Conservation (phyloP, 1,284 basidiomycete genomes). For the Rugosomyces carneus region DNA sequence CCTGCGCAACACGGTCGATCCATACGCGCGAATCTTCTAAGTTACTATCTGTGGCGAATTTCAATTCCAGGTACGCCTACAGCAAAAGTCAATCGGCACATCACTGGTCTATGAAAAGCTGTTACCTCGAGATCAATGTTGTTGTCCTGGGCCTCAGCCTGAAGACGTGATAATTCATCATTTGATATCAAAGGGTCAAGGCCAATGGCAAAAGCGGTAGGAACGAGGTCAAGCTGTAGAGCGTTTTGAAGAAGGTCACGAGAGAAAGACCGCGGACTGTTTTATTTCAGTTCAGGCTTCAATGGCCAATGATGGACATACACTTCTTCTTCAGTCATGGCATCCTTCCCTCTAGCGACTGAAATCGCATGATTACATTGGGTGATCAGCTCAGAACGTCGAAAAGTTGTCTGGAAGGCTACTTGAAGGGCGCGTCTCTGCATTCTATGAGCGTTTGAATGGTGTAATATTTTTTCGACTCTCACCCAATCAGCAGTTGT, state of each 20-base stretch:
- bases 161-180: conserved; percentile 42
- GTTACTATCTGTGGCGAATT: conserved; percentile 48
- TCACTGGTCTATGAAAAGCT: not conserved
- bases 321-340: conserved; percentile 24
- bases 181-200: conserved; percentile 46
- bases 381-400: conserved; percentile 44
- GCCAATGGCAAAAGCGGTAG: conserved; percentile 41
- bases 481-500: conserved; percentile 52
- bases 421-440: conserved; percentile 54
- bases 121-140: conserved; percentile 49
- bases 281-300: conserved; percentile 7
- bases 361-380: conserved; percentile 40
- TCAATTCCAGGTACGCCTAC: conserved; percentile 56
- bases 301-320: conserved; percentile 11
- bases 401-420: conserved; percentile 44
- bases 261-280: conserved; percentile 42
- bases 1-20: conserved; percentile 52
- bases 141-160: conserved; percentile 51
- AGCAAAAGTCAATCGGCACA: not conserved
- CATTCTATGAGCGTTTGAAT: conserved; percentile 12
- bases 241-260: conserved; percentile 58
- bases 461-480: not conserved
- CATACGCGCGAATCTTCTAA: conserved; percentile 45
- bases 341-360: conserved; percentile 17
- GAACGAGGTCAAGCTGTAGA: conserved; percentile 47